Conservation (phyloP, 331 rosid genomes). For the Prunus yedoensis region DNA sequence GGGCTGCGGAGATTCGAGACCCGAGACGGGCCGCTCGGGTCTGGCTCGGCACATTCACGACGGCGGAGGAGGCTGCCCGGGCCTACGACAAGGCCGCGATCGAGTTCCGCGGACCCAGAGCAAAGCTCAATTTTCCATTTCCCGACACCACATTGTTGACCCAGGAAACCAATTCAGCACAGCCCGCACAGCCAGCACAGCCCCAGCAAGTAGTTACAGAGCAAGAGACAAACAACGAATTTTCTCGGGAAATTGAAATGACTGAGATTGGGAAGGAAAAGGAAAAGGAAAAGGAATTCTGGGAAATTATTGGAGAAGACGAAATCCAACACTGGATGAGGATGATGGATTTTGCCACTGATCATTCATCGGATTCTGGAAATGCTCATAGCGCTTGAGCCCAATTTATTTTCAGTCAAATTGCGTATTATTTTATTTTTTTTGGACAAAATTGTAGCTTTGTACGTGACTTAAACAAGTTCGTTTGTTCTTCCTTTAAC, state of each 20-base stretch:
- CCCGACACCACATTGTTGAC: slow-evolving; percentile 22
- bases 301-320: slow-evolving; percentile 42
- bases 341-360: slow-evolving; percentile 41
- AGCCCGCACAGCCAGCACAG: neutral
- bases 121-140: slow-evolving; percentile 49
- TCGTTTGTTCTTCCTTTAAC: neutral
- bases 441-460: neutral
- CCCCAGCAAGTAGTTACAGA: neutral
- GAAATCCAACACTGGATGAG: slow-evolving; percentile 48
- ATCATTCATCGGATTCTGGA: slow-evolving; percentile 22
- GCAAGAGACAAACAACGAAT: neutral
- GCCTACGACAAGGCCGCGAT: slow-evolving; percentile 49
- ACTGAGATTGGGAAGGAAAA: slow-evolving; percentile 24
- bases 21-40: slow-evolving; percentile 39
- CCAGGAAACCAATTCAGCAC: neutral
- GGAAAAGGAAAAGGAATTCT: slow-evolving; percentile 47
- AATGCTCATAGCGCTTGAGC: slow-evolving; percentile 26
- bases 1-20: slow-evolving; percentile 58
- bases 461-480: neutral
- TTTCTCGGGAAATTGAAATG: slow-evolving; percentile 6
- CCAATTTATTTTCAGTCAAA: neutral
- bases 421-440: neutral
- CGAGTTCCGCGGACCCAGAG: slow-evolving; percentile 47
- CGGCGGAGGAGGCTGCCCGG: slow-evolving; percentile 49
- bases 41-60: slow-evolving; percentile 50